Evolutionary conservation across 2,329 filamentous ascomycete species (phyloP).

Genomic region (Bipolaris cookei): DNA sequence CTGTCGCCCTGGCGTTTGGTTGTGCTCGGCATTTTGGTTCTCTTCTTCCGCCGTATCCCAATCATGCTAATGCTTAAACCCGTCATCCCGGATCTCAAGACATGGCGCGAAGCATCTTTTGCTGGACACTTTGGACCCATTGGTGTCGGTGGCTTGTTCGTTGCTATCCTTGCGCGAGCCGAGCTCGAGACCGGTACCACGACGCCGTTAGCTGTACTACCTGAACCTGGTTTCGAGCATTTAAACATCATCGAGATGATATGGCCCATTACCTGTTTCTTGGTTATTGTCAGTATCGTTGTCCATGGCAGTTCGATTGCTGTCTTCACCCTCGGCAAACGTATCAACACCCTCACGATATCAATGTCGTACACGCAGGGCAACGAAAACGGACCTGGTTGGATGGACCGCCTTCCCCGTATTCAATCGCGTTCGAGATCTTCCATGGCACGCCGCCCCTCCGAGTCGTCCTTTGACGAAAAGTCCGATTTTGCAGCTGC

Average conservation of each 20-base stretch:
- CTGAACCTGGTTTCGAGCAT: conserved; percentile 63
- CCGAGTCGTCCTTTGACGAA: conserved; percentile 64
- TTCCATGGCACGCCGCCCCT: conserved; percentile 68
- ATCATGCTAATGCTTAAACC: conserved; percentile 93
- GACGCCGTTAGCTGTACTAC: conserved; percentile 72
- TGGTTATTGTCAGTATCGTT: conserved; percentile 92
- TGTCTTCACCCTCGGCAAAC: conserved; percentile 96
- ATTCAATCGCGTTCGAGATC: conserved; percentile 84
- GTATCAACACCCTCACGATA: conserved; percentile 93
- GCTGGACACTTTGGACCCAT: conserved; percentile 98
- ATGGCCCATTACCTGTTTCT: conserved; percentile 93
- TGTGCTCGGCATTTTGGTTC: conserved; percentile 91
- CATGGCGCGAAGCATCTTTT: conserved; percentile 95
- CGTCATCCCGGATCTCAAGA: conserved; percentile 94
- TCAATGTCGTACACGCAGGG: conserved; percentile 96
- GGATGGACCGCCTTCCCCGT: conserved; percentile 91
- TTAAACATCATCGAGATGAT: conserved; percentile 81
- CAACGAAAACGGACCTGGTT: conserved; percentile 84
- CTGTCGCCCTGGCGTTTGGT: conserved; percentile 86
- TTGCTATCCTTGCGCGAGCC: conserved; percentile 89
- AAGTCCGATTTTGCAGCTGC: conserved; percentile 64
- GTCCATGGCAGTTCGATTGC: conserved; percentile 98
- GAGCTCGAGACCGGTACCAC: conserved; percentile 80
- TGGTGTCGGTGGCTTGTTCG: conserved; percentile 94
- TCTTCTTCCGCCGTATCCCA: conserved; percentile 94